Evolutionary conservation across 331 rosid genomes (phyloP).

Genomic region (Telfairia occidentalis): DNA sequence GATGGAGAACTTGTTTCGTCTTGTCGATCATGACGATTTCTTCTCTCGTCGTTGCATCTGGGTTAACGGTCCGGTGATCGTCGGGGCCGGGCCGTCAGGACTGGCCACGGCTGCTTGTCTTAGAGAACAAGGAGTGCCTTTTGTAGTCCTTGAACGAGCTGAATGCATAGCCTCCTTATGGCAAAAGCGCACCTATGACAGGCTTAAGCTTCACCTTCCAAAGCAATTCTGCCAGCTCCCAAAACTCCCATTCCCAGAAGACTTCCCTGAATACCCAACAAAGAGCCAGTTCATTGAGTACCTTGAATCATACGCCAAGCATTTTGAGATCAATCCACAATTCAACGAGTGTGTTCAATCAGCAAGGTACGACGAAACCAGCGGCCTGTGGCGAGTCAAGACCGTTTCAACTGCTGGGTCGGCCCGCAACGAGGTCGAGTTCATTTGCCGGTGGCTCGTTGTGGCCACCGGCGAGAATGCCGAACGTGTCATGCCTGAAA

Average conservation of each 20-base stretch:
- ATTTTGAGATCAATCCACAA: slow-evolving; percentile 68
- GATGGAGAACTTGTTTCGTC: slow-evolving; percentile 62
- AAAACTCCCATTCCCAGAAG: slow-evolving; percentile 65
- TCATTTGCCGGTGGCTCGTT: slow-evolving; percentile 84
- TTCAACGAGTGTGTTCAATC: slow-evolving; percentile 81
- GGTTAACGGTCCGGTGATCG: slow-evolving; percentile 82
- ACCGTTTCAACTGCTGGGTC: slow-evolving; percentile 26
- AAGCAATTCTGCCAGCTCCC: slow-evolving; percentile 93
- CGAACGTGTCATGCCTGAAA: slow-evolving; percentile 58
- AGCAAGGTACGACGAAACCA: slow-evolving; percentile 68
- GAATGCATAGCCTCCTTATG: slow-evolving; percentile 91
- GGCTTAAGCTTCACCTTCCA: slow-evolving; percentile 91
- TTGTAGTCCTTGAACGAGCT: slow-evolving; percentile 59
- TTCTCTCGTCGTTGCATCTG: slow-evolving; percentile 59
- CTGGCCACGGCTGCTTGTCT: slow-evolving; percentile 92
- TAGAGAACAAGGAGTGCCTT: slow-evolving; percentile 83
- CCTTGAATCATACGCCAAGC: slow-evolving; percentile 60
- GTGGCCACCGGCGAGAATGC: slow-evolving; percentile 99
- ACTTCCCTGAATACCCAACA: slow-evolving; percentile 85
- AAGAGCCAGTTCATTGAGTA: slow-evolving; percentile 69
- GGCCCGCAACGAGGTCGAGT: slow-evolving; percentile 48
- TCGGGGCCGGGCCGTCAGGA: slow-evolving; percentile 96
- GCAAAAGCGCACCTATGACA: slow-evolving; percentile 77
- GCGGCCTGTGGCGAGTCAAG: slow-evolving; percentile 82
- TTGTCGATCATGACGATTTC: slow-evolving; percentile 39